Conservation (phyloP, 208 protist genomes). For the Acanthamoeba lugdunensis region DNA sequence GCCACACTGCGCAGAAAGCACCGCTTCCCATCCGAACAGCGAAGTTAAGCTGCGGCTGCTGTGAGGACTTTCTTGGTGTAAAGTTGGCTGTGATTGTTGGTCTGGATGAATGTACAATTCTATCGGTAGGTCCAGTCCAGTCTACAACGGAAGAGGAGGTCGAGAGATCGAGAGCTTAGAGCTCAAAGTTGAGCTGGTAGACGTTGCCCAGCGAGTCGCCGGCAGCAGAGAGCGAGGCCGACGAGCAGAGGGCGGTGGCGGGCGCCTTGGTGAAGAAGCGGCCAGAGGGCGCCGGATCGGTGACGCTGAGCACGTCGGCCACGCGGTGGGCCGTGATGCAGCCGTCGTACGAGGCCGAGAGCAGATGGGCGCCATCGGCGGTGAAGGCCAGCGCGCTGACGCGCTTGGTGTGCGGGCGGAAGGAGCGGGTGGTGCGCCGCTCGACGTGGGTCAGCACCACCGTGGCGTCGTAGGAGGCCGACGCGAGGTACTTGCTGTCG, state of each 20-base stretch:
- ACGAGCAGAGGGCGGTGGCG: slow-evolving; percentile 46
- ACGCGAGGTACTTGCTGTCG: slow-evolving; percentile 46
- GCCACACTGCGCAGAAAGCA: too few species aligned
- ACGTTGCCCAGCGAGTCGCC: slow-evolving; percentile 71
- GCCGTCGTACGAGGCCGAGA: slow-evolving; percentile 42
- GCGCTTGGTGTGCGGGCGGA: slow-evolving; percentile 28
- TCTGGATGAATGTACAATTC: too few species aligned
- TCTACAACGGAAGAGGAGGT: too few species aligned
- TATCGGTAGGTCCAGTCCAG: too few species aligned
- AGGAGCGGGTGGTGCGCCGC: neutral
- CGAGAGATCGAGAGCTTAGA: slow-evolving; percentile 14
- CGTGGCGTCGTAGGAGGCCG: slow-evolving; percentile 73
- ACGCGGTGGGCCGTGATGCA: slow-evolving; percentile 31
- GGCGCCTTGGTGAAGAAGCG: slow-evolving; percentile 58
- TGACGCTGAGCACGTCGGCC: neutral
- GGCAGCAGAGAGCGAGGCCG: slow-evolving; percentile 27
- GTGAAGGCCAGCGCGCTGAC: slow-evolving; percentile 43
- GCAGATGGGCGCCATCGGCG: slow-evolving; percentile 1
- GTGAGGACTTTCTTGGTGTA: too few species aligned
- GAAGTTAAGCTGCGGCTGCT: too few species aligned
- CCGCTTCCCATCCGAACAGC: too few species aligned
- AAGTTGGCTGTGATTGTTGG: too few species aligned
- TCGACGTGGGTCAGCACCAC: slow-evolving; percentile 77
- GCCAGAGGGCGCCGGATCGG: neutral
- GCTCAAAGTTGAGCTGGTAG: slow-evolving; percentile 34